A percentile compares a stretch with the other conserved stretches of the same genome.
These are phyloP conservation scores for Tulasnella sp. DNA, from an alignment of 768 basidiomycete genomes.

Conservation along the genomic window DNA sequence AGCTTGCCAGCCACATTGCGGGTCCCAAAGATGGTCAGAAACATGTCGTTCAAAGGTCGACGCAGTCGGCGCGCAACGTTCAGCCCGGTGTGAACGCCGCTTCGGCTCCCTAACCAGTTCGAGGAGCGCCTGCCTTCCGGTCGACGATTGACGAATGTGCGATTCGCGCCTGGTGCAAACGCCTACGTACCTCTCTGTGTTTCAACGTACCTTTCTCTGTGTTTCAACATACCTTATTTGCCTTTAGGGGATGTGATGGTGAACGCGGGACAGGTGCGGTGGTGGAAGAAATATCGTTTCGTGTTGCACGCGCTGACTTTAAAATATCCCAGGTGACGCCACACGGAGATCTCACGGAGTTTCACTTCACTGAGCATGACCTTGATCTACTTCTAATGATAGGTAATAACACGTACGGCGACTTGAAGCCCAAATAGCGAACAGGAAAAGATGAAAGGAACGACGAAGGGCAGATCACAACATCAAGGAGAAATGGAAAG, in stretches of 20 bases:
- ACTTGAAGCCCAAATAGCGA: background rate
- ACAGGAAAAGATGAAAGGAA: background rate
- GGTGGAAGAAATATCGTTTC: background rate
- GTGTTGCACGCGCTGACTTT: background rate
- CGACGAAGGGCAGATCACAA: background rate
- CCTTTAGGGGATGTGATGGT: too few species aligned
- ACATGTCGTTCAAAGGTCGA: too few species aligned
- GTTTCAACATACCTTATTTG: too few species aligned
- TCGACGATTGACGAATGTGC: background rate
- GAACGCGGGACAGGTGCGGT: too few species aligned
- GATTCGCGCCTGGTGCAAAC: too few species aligned
- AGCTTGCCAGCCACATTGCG: too few species aligned
- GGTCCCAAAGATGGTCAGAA: too few species aligned
- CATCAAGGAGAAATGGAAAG: background rate
- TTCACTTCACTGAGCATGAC: background rate
- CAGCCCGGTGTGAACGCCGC: constrained; percentile 4
- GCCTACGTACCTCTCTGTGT: too few species aligned
- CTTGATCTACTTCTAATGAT: background rate
- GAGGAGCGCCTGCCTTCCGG: background rate
- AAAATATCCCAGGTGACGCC: too few species aligned
- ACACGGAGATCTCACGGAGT: background rate
- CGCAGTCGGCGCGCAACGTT: constrained; percentile 1
- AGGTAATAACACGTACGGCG: background rate
- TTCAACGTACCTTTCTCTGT: too few species aligned
- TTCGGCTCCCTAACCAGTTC: too few species aligned